Evolutionary conservation across 2,329 filamentous ascomycete species (phyloP), one percentile per base, ranked within the genome.

Genomic region (Aspergillus novofumigatus): DNA sequence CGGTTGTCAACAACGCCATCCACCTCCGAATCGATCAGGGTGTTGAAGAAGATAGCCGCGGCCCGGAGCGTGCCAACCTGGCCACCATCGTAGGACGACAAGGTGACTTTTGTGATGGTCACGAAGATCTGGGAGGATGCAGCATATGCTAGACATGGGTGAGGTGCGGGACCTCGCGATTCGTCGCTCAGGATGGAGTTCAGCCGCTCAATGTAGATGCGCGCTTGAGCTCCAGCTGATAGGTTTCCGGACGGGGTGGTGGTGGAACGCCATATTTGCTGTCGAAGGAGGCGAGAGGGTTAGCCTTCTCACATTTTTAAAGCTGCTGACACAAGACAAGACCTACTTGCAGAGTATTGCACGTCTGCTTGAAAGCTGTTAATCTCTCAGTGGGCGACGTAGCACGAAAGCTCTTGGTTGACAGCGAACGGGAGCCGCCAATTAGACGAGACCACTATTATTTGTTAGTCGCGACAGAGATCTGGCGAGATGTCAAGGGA

Each of bases 1-100:
- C 88, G 84, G 68, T 90, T 95, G 69, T 95, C 90, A 50, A 97
- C 85, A 68, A 97, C 95, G 38, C 92, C 91, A 71, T 97, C 94
- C 76, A 97, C 92, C 74, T 97, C 94, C 72, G 92, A 94, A 75
- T 99, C 94, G 67, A 97, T 90, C 61, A 99, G 82, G 17, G 91
- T 92, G 56, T 91, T 91, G 74, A 97, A 97, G 70, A 97, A 87
- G 44, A 88, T 80, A 41, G 96, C 89, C 26, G 90, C 89, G 69
- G 93, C 90, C 62, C 88, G 87, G 65, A 97, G 88, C 68, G 97
- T 88, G 69, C 86, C 32, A 38, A 38, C 14, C 32, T 38, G 32
- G 32, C 32, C 88, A 67, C 95, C 89, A 73, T 96, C 90, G 72
- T 91, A 88, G 32, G 90, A 92, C 0, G 88, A 88, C 2, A 90